Conservation (phyloP, 371 early-diverging fungal species). For the Saksenaea vasiformis region DNA sequence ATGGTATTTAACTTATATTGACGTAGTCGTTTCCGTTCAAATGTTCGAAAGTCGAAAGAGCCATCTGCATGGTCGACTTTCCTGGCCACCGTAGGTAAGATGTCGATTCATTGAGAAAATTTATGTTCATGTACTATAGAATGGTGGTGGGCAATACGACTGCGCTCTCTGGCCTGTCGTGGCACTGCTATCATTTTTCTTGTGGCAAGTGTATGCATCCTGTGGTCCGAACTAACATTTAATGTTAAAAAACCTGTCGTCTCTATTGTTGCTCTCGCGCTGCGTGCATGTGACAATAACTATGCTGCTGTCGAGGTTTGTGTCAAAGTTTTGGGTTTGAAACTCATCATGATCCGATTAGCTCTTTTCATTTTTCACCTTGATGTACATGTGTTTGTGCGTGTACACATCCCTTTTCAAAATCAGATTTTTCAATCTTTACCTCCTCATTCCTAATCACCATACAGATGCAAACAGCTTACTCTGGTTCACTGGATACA, state of each 20-base stretch:
- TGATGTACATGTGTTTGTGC: constrained; percentile 91
- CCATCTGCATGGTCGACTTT: constrained; percentile 12
- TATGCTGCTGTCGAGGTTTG: constrained; percentile 63
- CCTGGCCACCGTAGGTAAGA: constrained; percentile 16
- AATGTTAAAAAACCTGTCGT: constrained; percentile 58
- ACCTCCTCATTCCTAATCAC: constrained; percentile 85
- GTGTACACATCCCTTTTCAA: constrained; percentile 89
- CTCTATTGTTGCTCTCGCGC: constrained; percentile 57
- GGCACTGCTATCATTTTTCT: constrained; percentile 61
- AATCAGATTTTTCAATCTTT: constrained; percentile 82
- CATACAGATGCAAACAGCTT: constrained; percentile 89
- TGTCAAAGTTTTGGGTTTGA: not conserved
- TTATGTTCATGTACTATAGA: constrained; percentile 31
- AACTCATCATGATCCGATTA: constrained; percentile 25
- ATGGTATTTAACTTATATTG: not conserved
- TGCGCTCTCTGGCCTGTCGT: constrained; percentile 68
- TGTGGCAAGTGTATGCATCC: constrained; percentile 66
- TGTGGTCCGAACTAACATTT: constrained; percentile 94
- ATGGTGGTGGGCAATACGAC: constrained; percentile 85
- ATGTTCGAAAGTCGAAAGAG: constrained; percentile 30
- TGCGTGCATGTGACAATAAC: constrained; percentile 43
- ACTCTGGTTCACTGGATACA: constrained; percentile 87
- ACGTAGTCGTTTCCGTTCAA: constrained; percentile 53
- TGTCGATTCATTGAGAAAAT: not conserved
- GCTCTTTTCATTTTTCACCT: constrained; percentile 72